phyloP scores from a whole-genome alignment of 2,329 filamentous ascomycete species.

The Talaromyces sp. region DNA sequence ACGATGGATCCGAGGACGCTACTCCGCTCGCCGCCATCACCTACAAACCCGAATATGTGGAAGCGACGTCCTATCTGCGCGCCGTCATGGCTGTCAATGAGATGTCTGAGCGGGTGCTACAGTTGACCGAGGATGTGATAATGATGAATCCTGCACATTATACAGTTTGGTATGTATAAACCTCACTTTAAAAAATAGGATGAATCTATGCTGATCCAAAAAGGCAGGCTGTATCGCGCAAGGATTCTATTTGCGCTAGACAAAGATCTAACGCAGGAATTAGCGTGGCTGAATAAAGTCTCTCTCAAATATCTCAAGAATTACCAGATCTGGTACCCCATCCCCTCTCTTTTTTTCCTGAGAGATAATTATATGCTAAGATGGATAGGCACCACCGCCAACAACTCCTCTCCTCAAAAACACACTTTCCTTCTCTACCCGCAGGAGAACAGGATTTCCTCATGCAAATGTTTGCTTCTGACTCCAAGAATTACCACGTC shows the following conservation, averaged over 20 bases:
- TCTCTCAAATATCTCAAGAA: constrained; percentile 88
- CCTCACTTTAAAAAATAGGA: not conserved
- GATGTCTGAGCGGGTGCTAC: constrained; percentile 71
- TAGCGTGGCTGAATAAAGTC: constrained; percentile 80
- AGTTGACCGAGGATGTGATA: constrained; percentile 85
- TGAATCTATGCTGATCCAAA: constrained; percentile 17
- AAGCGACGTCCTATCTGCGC: constrained; percentile 89
- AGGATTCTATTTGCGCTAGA: constrained; percentile 68
- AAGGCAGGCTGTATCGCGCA: constrained; percentile 73
- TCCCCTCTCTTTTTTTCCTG: not conserved
- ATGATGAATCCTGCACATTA: constrained; percentile 94
- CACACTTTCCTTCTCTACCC: constrained; percentile 54
- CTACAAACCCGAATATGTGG: constrained; percentile 83
- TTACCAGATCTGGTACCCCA: constrained; percentile 83
- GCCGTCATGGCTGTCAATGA: constrained; percentile 90
- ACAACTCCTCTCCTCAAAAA: constrained; percentile 50
- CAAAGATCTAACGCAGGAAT: constrained; percentile 66
- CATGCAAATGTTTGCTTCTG: constrained; percentile 72
- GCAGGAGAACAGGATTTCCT: constrained; percentile 72
- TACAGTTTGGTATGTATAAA: constrained; percentile 73
- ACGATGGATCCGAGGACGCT: constrained; percentile 62
- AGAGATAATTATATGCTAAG: not conserved
- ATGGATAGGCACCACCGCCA: constrained; percentile 56
- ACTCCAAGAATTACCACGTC: constrained; percentile 97
- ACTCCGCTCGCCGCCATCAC: constrained; percentile 85